Conservation (phyloP, 1,284 basidiomycete species). For the Apiotrichum sp. region DNA sequence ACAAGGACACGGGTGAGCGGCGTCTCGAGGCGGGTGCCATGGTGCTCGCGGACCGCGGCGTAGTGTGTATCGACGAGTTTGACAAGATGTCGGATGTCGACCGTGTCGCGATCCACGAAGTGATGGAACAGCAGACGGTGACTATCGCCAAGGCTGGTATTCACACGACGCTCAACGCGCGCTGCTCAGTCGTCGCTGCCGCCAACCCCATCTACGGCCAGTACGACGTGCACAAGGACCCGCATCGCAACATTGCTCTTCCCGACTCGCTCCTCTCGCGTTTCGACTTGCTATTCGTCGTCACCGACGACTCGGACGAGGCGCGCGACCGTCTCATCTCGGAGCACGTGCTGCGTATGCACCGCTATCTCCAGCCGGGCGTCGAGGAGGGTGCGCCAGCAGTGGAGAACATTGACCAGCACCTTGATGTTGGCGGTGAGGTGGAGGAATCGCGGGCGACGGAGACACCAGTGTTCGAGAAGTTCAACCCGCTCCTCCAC, state of each 20-base stretch:
- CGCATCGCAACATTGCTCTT: slow-evolving; percentile 96
- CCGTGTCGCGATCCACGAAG: slow-evolving; percentile 99
- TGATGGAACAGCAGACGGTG: slow-evolving; percentile 99
- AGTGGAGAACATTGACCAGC: slow-evolving; percentile 80
- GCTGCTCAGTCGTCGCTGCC: slow-evolving; percentile 95
- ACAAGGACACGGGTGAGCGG: slow-evolving; percentile 91
- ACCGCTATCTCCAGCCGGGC: slow-evolving; percentile 92
- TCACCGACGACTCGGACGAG: slow-evolving; percentile 97
- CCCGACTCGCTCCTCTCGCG: slow-evolving; percentile 97
- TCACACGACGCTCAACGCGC: slow-evolving; percentile 94
- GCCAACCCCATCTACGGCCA: slow-evolving; percentile 98
- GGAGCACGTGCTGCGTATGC: slow-evolving; percentile 96
- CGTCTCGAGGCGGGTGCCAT: slow-evolving; percentile 97
- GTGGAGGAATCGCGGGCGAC: slow-evolving; percentile 51
- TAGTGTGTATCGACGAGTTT: slow-evolving; percentile 99
- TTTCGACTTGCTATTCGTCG: slow-evolving; percentile 97
- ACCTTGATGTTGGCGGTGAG: slow-evolving; percentile 72
- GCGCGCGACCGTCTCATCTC: slow-evolving; percentile 88
- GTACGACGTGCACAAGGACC: slow-evolving; percentile 99
- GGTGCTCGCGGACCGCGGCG: slow-evolving; percentile 98
- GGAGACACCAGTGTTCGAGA: slow-evolving; percentile 84
- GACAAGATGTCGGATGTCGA: slow-evolving; percentile 99
- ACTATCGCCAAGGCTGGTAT: slow-evolving; percentile 99
- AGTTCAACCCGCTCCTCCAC: slow-evolving; percentile 92
- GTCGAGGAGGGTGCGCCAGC: slow-evolving; percentile 81